Base-by-base conservation (phyloP, 345 rosid genomes). In the Turritis glabra region DNA sequence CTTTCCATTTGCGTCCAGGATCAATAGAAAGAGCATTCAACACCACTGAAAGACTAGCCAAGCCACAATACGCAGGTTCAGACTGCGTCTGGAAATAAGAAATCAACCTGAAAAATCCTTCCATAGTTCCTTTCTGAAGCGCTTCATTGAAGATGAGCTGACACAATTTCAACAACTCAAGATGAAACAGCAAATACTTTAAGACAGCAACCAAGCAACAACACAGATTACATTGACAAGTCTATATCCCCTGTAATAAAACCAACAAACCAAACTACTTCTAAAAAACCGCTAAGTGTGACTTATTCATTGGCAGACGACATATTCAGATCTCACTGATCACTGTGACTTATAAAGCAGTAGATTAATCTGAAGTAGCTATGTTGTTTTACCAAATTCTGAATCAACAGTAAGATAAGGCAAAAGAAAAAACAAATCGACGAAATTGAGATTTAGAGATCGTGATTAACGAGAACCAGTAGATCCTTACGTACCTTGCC, bases 81-180 rank as follows among this genome's bases (percentile, higher is more conserved):
- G 97, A 93, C 27, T 93, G 98, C 0, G 98, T 93, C 72, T 93
- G 96, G 26, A 89, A 93, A 77, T 88, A 81, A 15, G 97, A 91
- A 76, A 91, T 86, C 78, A 93, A 72, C 83, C 79, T 85, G 67
- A 84, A 93, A 71, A 91, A 93, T 8, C 98, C 92, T 80, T 93
- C 98, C 97, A 91, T 91, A 0, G 98, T 91, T 3, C 96, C 97
- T 50, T 84, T 82, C 70, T 87, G 96, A 81, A 91, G 85, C 1
- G 98, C 90, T 72, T 93, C 98, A 8, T 74, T 71, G 78, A 93
- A 93, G 54, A 93, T 90, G 80, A 78, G 76, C 98, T 91, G 81
- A 82, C 21, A 46, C 22, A 67, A 50, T 51, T 23, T 38, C 59
- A 48, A 7, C 19, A 38, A 21, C 8, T 48, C 19, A 47, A 47